Evolutionary conservation across 2,329 filamentous ascomycete genomes (phyloP), one percentile per base, ranked within the genome.

Genomic region (Akanthomyces muscarius): DNA sequence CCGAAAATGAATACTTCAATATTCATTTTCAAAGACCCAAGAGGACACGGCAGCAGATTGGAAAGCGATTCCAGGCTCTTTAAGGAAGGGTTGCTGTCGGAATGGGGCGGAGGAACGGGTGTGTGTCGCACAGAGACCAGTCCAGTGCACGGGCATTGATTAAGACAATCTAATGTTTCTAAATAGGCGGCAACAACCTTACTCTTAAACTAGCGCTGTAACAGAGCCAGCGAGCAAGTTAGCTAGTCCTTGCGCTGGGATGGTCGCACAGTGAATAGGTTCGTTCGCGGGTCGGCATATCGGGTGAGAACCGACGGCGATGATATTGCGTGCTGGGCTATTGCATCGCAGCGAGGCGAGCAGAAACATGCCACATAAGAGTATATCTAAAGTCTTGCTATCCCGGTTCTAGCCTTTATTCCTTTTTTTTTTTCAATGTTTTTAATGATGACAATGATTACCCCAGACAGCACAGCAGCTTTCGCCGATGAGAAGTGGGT

Each of bases 181-280:
- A 48, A 48, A 36, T 25, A 36, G 28, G 41, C 30, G 55, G 55
- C 44, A 48, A 58, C 42, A 48, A 58, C 55, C 55, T 58, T 58
- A 58, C 30, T 36, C 41, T 57, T 58, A 58, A 36, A 44, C 18
- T 58, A 58, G 53, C 44, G 42, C 44, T 21, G 30, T 38, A 13
- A 47, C 18, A 58, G 44, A 3, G 4, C 3, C 16, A n/a, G 42
- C 55, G 21, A 48, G 55, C 25, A 36, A 21, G 21, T 21, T 21
- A 21, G 21, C 21, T 21, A 21, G 21, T 21, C 28, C 33, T 8
- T 38, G 28, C 16, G 7, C 3, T 33, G 28, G 21, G n/a, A 7
- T 25, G 21, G 53, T 55, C 16, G 53, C 53, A 44, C 38, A 30
- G 16, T 18, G 44, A n/a, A 30, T 30, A 30, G 28, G 42, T 25